A percentile compares a stretch with the other conserved stretches of the same genome.
These are phyloP conservation scores for Plasmodium knowlesi DNA, from an alignment of 169 alveolate species.

Conservation along the genomic window DNA sequence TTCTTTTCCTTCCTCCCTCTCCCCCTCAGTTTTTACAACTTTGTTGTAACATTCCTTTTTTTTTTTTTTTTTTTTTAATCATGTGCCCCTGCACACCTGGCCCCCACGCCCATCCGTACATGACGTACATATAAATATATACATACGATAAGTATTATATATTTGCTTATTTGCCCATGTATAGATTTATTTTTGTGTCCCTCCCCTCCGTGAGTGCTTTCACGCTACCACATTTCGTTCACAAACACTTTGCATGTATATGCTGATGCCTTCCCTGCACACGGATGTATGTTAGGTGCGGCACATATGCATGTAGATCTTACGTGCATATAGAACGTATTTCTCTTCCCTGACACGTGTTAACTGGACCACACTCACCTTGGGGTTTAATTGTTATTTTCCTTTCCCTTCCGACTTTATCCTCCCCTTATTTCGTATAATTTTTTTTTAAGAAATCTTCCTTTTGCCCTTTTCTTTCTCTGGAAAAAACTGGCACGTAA, in stretches of 20 bases:
- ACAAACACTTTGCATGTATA: not conserved
- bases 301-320: not conserved
- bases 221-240: not conserved
- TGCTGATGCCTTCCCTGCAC: not conserved
- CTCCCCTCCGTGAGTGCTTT: not conserved
- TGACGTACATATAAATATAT: not conserved
- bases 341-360: not conserved
- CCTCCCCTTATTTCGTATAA: not conserved
- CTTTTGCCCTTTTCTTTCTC: not conserved
- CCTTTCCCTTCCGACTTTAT: not conserved
- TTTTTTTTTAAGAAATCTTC: not conserved
- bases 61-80: not conserved
- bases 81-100: not conserved
- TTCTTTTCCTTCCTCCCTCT: not conserved
- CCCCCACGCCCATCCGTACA: not conserved
- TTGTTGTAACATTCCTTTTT: not conserved
- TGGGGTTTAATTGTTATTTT: not conserved
- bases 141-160: not conserved
- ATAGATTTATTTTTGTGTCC: not conserved
- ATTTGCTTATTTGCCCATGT: not conserved
- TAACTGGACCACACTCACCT: not conserved
- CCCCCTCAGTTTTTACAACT: not conserved
- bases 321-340: not conserved
- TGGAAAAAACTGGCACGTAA: not conserved
- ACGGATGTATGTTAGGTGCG: not conserved